Conservation (phyloP, 768 basidiomycete genomes). For the Mrakia hoshinonis region DNA sequence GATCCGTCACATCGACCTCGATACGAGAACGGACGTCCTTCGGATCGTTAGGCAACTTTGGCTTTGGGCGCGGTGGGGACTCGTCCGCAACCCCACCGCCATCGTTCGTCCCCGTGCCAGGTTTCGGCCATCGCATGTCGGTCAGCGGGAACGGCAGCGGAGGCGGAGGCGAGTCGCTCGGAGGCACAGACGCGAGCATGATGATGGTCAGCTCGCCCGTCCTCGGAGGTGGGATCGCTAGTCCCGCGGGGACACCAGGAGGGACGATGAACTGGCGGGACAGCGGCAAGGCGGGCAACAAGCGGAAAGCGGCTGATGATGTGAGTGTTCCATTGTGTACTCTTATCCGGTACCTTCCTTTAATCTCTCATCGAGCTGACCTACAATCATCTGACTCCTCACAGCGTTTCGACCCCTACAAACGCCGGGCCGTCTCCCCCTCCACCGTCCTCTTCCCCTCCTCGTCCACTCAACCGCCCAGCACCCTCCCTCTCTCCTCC, state of each 20-base stretch:
- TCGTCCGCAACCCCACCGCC: background rate
- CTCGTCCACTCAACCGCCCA: background rate
- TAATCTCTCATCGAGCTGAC: background rate
- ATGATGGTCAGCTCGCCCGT: background rate
- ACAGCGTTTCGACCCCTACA: slow-evolving; percentile 15
- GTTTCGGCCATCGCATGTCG: background rate
- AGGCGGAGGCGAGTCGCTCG: background rate
- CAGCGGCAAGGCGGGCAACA: slow-evolving; percentile 2
- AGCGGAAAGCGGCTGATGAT: slow-evolving; percentile 9
- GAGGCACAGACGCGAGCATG: background rate
- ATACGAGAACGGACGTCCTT: slow-evolving; percentile 4
- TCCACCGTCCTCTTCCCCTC: slow-evolving; percentile 7
- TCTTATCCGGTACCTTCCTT: background rate
- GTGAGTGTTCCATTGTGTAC: background rate
- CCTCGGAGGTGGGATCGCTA: background rate
- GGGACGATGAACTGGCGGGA: slow-evolving; percentile 4
- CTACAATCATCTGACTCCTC: too few relatives aligned
- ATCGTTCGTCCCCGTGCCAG: slow-evolving; percentile 3
- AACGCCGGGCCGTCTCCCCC: slow-evolving; percentile 7
- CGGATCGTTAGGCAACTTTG: background rate
- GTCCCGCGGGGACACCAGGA: slow-evolving; percentile 5
- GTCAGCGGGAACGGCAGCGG: background rate
- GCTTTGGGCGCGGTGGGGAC: background rate
- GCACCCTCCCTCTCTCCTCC: too few relatives aligned
- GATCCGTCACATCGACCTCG: background rate